phyloP scores from a whole-genome alignment of 176 grass and related monocot species.

The Musa troglodytarum region DNA sequence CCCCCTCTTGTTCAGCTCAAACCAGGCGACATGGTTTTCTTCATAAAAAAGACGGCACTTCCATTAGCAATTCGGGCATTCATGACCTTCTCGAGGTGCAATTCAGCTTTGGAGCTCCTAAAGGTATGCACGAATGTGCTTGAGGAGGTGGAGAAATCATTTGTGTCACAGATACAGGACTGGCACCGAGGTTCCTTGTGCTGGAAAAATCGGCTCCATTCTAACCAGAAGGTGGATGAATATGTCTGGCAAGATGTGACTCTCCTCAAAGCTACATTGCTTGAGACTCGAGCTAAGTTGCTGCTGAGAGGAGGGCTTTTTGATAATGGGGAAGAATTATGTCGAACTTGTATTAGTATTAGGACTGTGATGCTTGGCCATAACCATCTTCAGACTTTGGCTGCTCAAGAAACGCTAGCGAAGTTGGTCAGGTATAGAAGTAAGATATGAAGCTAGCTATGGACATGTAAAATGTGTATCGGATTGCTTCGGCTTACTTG shows the following conservation, averaged over 20 bases:
- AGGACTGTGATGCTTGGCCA: conserved; percentile 94
- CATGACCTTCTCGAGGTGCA: conserved; percentile 85
- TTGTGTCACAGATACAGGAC: conserved; percentile 70
- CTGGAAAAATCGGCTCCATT: conserved; percentile 82
- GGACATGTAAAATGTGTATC: no score
- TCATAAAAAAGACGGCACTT: conserved; percentile 83
- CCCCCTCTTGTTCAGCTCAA: conserved; percentile 72
- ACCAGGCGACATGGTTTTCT: conserved; percentile 68
- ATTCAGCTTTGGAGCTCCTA: conserved; percentile 77
- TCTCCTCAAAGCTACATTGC: conserved; percentile 77
- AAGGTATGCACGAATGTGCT: conserved; percentile 97
- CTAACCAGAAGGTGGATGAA: conserved; percentile 62
- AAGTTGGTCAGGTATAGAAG: conserved; percentile 94
- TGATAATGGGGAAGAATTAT: conserved; percentile 73
- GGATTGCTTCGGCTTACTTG: background rate
- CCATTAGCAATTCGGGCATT: conserved; percentile 79
- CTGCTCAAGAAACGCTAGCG: conserved; percentile 82
- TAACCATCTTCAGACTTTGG: conserved; percentile 61
- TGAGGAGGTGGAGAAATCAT: conserved; percentile 88
- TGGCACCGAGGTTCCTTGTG: conserved; percentile 53
- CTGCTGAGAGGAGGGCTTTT: conserved; percentile 78
- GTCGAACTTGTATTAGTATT: conserved; percentile 94
- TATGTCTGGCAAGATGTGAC: conserved; percentile 96
- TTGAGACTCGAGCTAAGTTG: conserved; percentile 77
- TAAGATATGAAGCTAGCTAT: conserved; percentile 45